Evolutionary conservation across 2,329 filamentous ascomycete species (phyloP).

Genomic region (Cladosporium colombiae): DNA sequence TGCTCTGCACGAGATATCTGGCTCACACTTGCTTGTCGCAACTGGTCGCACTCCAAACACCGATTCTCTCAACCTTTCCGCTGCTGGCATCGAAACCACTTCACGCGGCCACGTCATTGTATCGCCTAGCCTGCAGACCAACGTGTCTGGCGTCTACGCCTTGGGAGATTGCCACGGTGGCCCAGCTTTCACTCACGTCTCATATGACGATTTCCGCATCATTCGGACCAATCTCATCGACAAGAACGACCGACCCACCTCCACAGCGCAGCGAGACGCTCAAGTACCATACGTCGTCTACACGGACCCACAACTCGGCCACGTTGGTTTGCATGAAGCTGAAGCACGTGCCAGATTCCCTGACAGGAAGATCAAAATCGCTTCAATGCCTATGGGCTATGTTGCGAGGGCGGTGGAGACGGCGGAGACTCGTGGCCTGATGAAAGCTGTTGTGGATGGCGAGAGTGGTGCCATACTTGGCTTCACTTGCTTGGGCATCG

Average conservation of each 20-base stretch:
- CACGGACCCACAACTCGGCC: conserved; percentile 57
- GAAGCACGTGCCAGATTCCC: conserved; percentile 39
- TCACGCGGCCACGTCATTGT: conserved; percentile 48
- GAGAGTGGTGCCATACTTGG: conserved; percentile 54
- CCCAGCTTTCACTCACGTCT: conserved; percentile 58
- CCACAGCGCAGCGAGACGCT: conserved; percentile 30
- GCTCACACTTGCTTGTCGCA: conserved; percentile 54
- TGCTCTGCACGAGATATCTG: conserved; percentile 29
- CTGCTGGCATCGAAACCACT: conserved; percentile 46
- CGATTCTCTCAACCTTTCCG: conserved; percentile 45
- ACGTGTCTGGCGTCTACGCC: conserved; percentile 47
- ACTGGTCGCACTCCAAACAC: conserved; percentile 55
- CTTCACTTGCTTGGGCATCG: conserved; percentile 54
- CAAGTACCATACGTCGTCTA: conserved; percentile 54
- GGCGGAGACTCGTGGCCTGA: conserved; percentile 53
- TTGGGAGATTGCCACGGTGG: conserved; percentile 56
- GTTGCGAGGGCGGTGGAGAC: conserved; percentile 55
- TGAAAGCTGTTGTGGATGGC: conserved; percentile 54
- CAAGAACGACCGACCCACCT: conserved; percentile 31
- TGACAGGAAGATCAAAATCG: conserved; percentile 40
- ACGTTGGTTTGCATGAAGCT: conserved; percentile 51
- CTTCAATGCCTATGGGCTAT: conserved; percentile 55
- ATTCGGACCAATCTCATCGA: conserved; percentile 49
- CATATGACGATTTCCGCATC: conserved; percentile 59
- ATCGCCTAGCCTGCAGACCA: conserved; percentile 49